Percentiles rank a stretch among this genome's conserved stretches.
Conservation (phyloP, 1,139 yeast genomes). For the Sugiyamaella paludigena region DNA sequence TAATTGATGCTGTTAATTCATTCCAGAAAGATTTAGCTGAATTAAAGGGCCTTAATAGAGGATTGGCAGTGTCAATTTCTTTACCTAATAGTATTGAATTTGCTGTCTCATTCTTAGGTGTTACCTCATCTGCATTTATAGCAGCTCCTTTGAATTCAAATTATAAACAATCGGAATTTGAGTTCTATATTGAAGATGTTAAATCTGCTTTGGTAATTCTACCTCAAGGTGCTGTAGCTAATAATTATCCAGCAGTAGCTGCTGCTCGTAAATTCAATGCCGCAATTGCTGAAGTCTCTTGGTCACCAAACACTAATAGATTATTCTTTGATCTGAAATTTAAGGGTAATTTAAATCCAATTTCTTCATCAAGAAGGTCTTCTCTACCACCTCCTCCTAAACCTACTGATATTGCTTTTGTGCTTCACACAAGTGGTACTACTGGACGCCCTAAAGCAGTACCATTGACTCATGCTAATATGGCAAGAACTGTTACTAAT, state of each 20-base stretch:
- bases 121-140: constrained; percentile 52
- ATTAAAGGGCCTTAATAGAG: constrained; percentile 34
- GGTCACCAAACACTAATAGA: constrained; percentile 34
- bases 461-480: constrained; percentile 60
- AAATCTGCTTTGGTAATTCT: constrained; percentile 55
- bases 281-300: constrained; percentile 51
- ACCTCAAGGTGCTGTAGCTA: constrained; percentile 46
- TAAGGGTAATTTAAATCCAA: constrained; percentile 21
- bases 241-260: constrained; percentile 44
- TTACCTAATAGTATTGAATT: constrained; percentile 60
- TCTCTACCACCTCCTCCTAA: constrained; percentile 43
- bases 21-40: constrained; percentile 33
- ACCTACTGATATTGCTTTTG: constrained; percentile 54
- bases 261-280: constrained; percentile 50
- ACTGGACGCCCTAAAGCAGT: constrained; percentile 73
- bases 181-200: constrained; percentile 59
- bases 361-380: constrained; percentile 5
- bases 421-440: constrained; percentile 68
- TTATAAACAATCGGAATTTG: constrained; percentile 57
- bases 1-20: constrained; percentile 27
- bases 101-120: constrained; percentile 51
- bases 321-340: constrained; percentile 30
- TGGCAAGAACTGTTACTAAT: constrained; percentile 56
- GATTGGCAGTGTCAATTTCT: constrained; percentile 55
- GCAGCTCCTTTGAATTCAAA: constrained; percentile 67